Conservation (phyloP, 1,284 basidiomycete genomes). For the Ustilago lituana region DNA sequence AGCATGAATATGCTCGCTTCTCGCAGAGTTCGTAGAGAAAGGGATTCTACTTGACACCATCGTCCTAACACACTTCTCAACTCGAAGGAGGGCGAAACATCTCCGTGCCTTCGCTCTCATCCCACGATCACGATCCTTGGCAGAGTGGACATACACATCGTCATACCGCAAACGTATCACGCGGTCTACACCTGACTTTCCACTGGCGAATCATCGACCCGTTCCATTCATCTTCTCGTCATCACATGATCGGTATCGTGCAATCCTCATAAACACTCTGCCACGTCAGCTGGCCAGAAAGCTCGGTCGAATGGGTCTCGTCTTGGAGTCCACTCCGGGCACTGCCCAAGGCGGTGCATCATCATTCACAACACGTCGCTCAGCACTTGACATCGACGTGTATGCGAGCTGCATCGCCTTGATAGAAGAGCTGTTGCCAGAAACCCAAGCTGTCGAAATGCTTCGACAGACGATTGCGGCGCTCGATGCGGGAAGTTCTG, state of each 20-base stretch:
- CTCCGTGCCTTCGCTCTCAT: no score
- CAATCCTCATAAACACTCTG: background rate
- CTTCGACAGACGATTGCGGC: background rate
- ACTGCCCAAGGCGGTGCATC: background rate
- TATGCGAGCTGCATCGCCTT: slow-evolving; percentile 17
- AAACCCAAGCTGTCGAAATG: background rate
- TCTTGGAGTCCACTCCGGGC: background rate
- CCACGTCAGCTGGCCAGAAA: no score
- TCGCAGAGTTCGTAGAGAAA: no score
- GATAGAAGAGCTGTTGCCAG: slow-evolving; percentile 13
- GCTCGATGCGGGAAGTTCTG: slow-evolving; percentile 11
- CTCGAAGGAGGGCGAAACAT: background rate
- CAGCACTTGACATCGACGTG: slow-evolving; percentile 32
- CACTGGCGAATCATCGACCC: background rate
- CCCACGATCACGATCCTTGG: no score
- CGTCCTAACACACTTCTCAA: background rate
- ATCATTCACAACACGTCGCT: slow-evolving; percentile 6
- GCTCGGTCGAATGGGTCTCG: slow-evolving; percentile 18
- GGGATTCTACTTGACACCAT: slow-evolving; percentile 1
- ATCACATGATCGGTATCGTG: slow-evolving; percentile 2
- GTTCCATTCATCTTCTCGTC: background rate
- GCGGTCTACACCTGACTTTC: no score
- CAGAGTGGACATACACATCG: no score
- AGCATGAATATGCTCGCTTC: background rate
- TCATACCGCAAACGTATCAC: no score